These are phyloP conservation scores for Nicotiana paniculata DNA, from an alignment of 257 asterid genomes.

Conservation along the genomic window DNA sequence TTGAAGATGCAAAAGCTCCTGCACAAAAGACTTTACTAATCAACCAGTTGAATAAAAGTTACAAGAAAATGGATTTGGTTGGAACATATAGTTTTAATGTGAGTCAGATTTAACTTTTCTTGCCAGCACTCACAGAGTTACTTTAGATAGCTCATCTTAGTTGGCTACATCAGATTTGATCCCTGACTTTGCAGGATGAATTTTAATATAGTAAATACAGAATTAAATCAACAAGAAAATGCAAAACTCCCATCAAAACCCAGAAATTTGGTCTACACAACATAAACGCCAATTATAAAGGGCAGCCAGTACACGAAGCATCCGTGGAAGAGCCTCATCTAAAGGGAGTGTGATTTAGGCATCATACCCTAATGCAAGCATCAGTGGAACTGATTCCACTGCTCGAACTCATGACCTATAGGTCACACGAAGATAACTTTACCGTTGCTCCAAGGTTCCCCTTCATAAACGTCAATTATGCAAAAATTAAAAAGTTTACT, in stretches of 20 bases:
- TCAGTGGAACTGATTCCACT: no score
- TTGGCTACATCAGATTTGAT: conserved; percentile 5
- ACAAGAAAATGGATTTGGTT: background rate
- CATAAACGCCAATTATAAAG: background rate
- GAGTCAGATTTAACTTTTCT: background rate
- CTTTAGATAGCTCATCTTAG: conserved; percentile 6
- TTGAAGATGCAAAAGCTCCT: background rate
- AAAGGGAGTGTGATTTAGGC: no score
- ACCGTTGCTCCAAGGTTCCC: no score
- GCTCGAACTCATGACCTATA: no score
- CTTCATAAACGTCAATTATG: no score
- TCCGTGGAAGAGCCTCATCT: no score
- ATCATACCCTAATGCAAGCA: no score
- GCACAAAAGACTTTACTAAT: background rate
- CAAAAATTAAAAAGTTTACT: no score
- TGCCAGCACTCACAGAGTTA: background rate
- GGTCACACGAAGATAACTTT: no score
- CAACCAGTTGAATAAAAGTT: background rate
- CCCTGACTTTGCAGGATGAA: background rate
- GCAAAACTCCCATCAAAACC: background rate
- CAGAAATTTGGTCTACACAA: background rate
- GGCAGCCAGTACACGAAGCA: no score
- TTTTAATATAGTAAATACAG: background rate
- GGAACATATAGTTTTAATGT: background rate
- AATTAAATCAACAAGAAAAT: background rate